Evolutionary conservation across 306 rosid species (phyloP).

Genomic region (Casuarina glauca): DNA sequence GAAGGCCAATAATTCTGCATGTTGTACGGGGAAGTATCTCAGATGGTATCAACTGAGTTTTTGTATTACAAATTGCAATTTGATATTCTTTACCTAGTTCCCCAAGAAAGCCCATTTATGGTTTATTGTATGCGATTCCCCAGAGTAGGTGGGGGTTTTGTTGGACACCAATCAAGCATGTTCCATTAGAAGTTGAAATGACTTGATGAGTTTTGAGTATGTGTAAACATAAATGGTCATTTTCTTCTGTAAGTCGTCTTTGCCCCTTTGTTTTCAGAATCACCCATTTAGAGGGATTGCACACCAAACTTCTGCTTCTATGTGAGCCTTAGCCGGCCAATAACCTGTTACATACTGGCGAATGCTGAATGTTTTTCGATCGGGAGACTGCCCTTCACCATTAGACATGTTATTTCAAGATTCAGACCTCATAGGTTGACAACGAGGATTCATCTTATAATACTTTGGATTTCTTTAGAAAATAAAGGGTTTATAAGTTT

Average conservation of each 20-base stretch:
- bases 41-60: neutral
- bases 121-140: neutral
- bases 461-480: too few species aligned
- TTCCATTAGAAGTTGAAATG: neutral
- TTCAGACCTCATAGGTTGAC: too few species aligned
- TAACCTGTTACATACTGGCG: neutral
- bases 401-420: neutral
- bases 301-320: neutral
- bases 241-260: neutral
- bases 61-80: neutral
- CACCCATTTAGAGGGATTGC: neutral
- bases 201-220: neutral
- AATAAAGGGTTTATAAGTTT: too few species aligned
- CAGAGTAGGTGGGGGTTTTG: neutral
- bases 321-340: neutral
- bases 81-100: neutral
- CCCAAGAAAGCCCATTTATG: neutral
- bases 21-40: neutral
- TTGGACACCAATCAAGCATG: neutral
- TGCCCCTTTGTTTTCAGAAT: neutral
- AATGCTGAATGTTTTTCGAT: neutral
- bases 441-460: too few species aligned
- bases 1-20: neutral
- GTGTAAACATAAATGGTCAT: neutral
- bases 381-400: neutral